Conservation (phyloP, 257 asterid species). For the Phtheirospermum japonicum region DNA sequence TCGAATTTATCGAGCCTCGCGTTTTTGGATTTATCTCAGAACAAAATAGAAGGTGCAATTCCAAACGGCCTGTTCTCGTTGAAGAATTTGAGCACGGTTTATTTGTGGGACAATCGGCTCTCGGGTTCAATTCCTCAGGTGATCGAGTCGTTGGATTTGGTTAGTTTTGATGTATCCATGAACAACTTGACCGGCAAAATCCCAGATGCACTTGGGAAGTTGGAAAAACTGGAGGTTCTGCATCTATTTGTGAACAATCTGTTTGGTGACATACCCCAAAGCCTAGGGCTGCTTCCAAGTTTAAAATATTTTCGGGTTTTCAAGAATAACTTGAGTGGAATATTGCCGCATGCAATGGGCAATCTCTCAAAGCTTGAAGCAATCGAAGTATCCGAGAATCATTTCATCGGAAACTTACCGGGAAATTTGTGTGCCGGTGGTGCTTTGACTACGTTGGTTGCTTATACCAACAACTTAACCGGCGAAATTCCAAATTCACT, state of each 20-base stretch:
- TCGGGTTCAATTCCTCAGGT: neutral
- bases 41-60: constrained; percentile 27
- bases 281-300: neutral
- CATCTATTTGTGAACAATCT: neutral
- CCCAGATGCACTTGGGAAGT: neutral
- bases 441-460: constrained; percentile 40
- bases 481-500: constrained; percentile 69
- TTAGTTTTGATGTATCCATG: neutral
- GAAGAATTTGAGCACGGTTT: neutral
- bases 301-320: neutral
- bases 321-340: neutral
- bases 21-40: constrained; percentile 24
- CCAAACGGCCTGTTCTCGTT: constrained; percentile 8
- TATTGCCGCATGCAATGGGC: neutral
- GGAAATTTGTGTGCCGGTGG: constrained; percentile 50
- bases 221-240: neutral
- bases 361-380: neutral
- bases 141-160: neutral
- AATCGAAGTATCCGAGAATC: neutral
- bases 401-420: constrained; percentile 35
- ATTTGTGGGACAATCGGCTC: neutral
- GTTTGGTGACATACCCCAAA: neutral
- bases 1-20: constrained; percentile 14
- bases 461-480: constrained; percentile 47
- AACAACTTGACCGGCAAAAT: constrained; percentile 1